Evolutionary conservation across 306 rosid genomes (phyloP).

Genomic region (Morella rubra): DNA sequence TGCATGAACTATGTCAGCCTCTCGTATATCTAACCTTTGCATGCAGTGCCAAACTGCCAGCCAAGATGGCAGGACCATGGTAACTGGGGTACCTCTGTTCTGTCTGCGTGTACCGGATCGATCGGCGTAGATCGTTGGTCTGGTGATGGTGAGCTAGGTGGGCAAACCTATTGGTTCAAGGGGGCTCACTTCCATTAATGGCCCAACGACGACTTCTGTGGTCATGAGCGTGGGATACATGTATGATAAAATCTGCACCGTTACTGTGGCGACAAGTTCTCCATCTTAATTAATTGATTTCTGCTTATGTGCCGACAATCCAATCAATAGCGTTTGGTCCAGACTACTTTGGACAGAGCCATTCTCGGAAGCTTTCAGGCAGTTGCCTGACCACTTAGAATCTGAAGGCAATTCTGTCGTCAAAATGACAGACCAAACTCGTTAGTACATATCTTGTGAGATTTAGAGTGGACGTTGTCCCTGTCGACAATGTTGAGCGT

Average conservation of each 20-base stretch:
- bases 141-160: not conserved
- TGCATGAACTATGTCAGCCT: not conserved
- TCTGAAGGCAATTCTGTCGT: too few species aligned
- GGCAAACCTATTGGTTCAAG: not conserved
- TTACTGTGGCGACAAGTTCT: not conserved
- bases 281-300: not conserved
- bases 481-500: too few species aligned
- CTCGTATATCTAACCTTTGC: too few species aligned
- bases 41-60: too few species aligned
- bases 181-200: not conserved
- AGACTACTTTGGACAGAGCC: not conserved
- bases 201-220: not conserved
- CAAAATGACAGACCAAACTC: too few species aligned
- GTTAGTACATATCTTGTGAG: too few species aligned
- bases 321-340: not conserved
- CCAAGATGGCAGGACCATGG: not conserved
- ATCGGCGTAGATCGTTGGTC: not conserved
- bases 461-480: too few species aligned
- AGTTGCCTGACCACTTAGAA: not conserved
- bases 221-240: not conserved
- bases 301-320: not conserved
- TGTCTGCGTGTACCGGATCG: too few species aligned
- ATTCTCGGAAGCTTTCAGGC: not conserved
- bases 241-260: not conserved
- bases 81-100: slow-evolving; percentile 27